Percentiles rank a stretch among this genome's conserved stretches.
phyloP scores from a whole-genome alignment of 2,329 filamentous ascomycete genomes.

The Epichloe sibirici region DNA sequence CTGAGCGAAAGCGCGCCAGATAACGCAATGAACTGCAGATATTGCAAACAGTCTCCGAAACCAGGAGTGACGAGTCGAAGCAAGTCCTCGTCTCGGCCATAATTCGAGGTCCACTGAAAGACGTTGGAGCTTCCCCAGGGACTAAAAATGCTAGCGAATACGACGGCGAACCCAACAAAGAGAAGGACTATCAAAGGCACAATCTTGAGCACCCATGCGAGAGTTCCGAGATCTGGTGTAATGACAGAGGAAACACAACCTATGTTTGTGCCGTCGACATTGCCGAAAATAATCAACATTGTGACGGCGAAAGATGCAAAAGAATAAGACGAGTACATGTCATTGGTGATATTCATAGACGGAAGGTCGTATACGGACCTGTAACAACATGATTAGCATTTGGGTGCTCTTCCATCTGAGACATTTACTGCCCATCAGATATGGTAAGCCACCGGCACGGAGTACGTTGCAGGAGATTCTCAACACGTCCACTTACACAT shows the following conservation, averaged over 20 bases:
- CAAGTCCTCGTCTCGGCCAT: constrained; percentile 84
- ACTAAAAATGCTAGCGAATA: constrained; percentile 76
- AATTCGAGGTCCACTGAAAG: constrained; percentile 97
- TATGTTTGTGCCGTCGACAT: constrained; percentile 48
- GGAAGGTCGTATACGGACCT: constrained; percentile 37
- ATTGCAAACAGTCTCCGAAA: constrained; percentile 92
- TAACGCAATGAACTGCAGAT: constrained; percentile 84
- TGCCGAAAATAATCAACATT: constrained; percentile 64
- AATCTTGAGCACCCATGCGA: constrained; percentile 60
- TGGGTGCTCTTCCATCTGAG: not conserved
- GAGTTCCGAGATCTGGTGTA: constrained; percentile 66
- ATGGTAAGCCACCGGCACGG: no score
- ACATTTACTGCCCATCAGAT: no score
- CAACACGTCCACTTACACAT: constrained; percentile 4
- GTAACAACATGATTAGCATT: constrained; percentile 1
- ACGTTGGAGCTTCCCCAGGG: constrained; percentile 88
- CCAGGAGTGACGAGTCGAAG: constrained; percentile 87
- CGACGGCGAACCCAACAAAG: constrained; percentile 68
- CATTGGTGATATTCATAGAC: constrained; percentile 59
- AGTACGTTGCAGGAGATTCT: not conserved
- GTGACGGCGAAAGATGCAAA: constrained; percentile 72
- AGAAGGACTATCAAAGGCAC: constrained; percentile 68
- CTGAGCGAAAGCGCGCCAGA: constrained; percentile 77
- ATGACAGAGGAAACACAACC: constrained; percentile 74
- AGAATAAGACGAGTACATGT: constrained; percentile 71